Percentiles rank a stretch among this genome's conserved stretches.
Evolutionary conservation across 2,329 filamentous ascomycete genomes (phyloP).

Genomic region (Botrytis cinerea): DNA sequence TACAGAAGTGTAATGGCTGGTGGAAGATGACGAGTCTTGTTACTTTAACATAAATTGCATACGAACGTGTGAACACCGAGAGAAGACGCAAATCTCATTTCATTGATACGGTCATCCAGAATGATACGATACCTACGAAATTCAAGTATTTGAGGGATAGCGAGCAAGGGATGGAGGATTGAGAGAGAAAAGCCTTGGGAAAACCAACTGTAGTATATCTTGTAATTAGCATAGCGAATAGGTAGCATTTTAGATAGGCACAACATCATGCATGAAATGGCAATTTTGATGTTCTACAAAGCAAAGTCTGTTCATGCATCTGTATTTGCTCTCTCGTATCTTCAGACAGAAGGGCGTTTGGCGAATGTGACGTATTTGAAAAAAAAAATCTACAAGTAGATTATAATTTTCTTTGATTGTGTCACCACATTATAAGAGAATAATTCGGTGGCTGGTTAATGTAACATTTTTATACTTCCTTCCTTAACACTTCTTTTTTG

Average conservation of each 20-base stretch:
- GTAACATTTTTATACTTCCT: not conserved
- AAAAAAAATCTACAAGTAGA: not conserved
- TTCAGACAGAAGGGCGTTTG: not conserved
- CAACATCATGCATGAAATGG: slow-evolving; percentile 25
- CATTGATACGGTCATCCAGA: slow-evolving; percentile 20
- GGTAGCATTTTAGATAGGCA: slow-evolving; percentile 23
- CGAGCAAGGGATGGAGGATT: slow-evolving; percentile 36
- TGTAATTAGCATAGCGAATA: slow-evolving; percentile 34
- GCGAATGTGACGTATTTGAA: not conserved
- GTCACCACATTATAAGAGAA: not conserved
- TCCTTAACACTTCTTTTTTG: not conserved
- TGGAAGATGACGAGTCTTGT: slow-evolving; percentile 29
- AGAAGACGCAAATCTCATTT: slow-evolving; percentile 5
- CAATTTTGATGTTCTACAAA: slow-evolving; percentile 22
- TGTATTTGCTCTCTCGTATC: slow-evolving; percentile 1
- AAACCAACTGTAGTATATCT: slow-evolving; percentile 27
- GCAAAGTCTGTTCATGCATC: not conserved
- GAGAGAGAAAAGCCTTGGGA: slow-evolving; percentile 29
- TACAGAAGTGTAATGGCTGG: slow-evolving; percentile 48
- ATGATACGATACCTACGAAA: slow-evolving; percentile 29
- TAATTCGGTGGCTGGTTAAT: slow-evolving; percentile 8
- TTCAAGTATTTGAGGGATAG: slow-evolving; percentile 26
- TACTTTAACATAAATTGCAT: slow-evolving; percentile 10
- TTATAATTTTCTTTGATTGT: not conserved
- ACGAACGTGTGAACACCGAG: not conserved